Base-by-base conservation (phyloP, 257 asterid species). In the Solanum bukasovii region DNA sequence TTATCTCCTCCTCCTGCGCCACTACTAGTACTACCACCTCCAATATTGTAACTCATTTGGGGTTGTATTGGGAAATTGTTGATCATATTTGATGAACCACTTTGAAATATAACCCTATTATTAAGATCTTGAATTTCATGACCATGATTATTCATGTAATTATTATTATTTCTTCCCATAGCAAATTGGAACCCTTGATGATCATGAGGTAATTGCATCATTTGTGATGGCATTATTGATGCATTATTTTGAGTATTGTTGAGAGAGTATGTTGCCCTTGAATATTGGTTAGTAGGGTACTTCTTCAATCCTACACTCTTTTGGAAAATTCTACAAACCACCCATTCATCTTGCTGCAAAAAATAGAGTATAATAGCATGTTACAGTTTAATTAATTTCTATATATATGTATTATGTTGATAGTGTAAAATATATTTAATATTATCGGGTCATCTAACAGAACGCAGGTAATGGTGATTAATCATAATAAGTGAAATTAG, bases 261-360 rank as follows among this genome's bases (percentile, higher is more conserved):
- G 27, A 91, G 90, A 72, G 91, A 91, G 90, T 92, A 93, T 16
- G 34, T 18, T 29, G 93, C 89, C 87, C 96, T 91, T 9, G 98
- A 88, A 84, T 91, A 91, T 84, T 95, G 21, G 86, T 96, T 90
- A 40, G 29, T 49, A 12, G 95, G 94, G 91, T 92, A 94, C 81
- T 96, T 96, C 84, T 94, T 96, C 44, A 92, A 93, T 70, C 95
- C 96, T 1, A 90, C 94, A 78, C 95, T 94, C 92, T 96, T 96
- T 84, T 95, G 98, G 89, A 96, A 94, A 20, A 96, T 95, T 3
- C 99, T 95, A 92, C 99, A 95, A 6, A 96, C 98, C 71, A 95
- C 99, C 99, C 99, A 96, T 88, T 96, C 99, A 89, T 96, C 98
- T 89, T 95, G 99, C 98, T 93, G 94, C 88, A 88, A 38, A 77